Conservation (phyloP, 75 land plant species). For the Chamaecyparis obtusa region DNA sequence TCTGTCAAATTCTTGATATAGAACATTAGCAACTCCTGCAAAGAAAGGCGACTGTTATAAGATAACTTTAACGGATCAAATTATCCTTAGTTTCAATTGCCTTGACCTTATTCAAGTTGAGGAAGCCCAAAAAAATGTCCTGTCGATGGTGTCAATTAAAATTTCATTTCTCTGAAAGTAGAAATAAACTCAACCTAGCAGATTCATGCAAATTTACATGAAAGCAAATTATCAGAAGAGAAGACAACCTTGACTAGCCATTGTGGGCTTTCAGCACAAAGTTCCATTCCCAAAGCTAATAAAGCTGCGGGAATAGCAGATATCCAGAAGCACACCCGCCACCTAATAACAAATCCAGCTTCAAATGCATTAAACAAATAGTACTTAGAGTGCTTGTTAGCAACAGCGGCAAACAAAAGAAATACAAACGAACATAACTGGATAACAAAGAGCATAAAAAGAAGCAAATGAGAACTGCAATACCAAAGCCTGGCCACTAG, state of each 20-base stretch:
- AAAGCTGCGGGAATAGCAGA: slow-evolving; percentile 70
- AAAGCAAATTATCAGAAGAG: not conserved
- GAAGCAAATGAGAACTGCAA: not conserved
- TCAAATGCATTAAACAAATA: not conserved
- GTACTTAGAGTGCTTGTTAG: not conserved
- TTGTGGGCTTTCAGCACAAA: slow-evolving; percentile 93
- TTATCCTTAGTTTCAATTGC: not conserved
- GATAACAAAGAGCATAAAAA: not conserved
- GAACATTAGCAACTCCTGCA: not conserved
- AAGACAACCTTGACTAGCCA: slow-evolving; percentile 86
- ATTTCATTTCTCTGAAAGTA: not conserved
- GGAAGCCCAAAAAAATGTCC: not conserved
- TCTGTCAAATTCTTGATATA: not conserved
- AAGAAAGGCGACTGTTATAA: not conserved
- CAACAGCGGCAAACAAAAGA: not conserved
- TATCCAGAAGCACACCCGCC: slow-evolving; percentile 93
- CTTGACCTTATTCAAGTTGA: not conserved
- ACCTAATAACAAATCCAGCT: slow-evolving; percentile 44
- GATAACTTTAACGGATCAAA: not conserved
- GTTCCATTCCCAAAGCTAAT: slow-evolving; percentile 76
- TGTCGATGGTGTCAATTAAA: not conserved
- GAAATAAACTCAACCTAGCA: not conserved
- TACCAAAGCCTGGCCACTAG: not conserved
- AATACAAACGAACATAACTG: not conserved
- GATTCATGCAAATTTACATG: not conserved